phyloP scores from a whole-genome alignment of 1,139 yeast species.

The Protomyces macrosporus region DNA sequence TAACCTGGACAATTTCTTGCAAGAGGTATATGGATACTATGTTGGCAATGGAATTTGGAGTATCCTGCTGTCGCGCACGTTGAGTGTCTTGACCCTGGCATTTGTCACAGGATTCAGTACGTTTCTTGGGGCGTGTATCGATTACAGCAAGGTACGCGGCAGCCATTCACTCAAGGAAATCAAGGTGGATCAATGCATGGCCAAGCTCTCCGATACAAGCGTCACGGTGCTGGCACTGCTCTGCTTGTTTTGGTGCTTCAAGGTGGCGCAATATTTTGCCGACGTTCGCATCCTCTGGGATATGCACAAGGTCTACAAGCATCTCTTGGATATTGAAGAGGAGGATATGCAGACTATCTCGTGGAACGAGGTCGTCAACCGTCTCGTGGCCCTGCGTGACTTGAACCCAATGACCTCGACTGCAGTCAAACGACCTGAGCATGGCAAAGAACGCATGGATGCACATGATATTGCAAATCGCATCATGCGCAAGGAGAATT shows the following conservation, averaged over 20 bases:
- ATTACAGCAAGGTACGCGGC: slow-evolving; percentile 49
- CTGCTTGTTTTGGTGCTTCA: slow-evolving; percentile 50
- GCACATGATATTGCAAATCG: slow-evolving; percentile 94
- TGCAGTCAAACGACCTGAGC: slow-evolving; percentile 40
- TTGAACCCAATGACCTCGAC: slow-evolving; percentile 66
- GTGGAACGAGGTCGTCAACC: slow-evolving; percentile 83
- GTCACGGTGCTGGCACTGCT: slow-evolving; percentile 63
- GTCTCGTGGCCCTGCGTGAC: slow-evolving; percentile 67
- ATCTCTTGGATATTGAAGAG: slow-evolving; percentile 45
- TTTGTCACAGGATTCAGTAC: slow-evolving; percentile 76
- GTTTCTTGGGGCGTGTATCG: slow-evolving; percentile 76
- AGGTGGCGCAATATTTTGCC: slow-evolving; percentile 53
- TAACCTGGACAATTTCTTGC: slow-evolving; percentile 76
- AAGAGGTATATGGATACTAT: slow-evolving; percentile 77
- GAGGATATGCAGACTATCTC: slow-evolving; percentile 87
- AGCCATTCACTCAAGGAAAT: slow-evolving; percentile 47
- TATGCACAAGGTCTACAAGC: slow-evolving; percentile 58
- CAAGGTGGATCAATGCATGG: slow-evolving; percentile 57
- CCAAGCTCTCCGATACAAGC: slow-evolving; percentile 38
- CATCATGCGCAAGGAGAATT: slow-evolving; percentile 91
- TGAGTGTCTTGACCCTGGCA: slow-evolving; percentile 66
- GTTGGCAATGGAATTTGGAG: slow-evolving; percentile 79
- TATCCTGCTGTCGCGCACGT: slow-evolving; percentile 57
- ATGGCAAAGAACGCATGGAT: slow-evolving; percentile 67
- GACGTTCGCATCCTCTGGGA: slow-evolving; percentile 53